Evolutionary conservation across 2,329 filamentous ascomycete genomes (phyloP).

Genomic region (Epichloe baconii): DNA sequence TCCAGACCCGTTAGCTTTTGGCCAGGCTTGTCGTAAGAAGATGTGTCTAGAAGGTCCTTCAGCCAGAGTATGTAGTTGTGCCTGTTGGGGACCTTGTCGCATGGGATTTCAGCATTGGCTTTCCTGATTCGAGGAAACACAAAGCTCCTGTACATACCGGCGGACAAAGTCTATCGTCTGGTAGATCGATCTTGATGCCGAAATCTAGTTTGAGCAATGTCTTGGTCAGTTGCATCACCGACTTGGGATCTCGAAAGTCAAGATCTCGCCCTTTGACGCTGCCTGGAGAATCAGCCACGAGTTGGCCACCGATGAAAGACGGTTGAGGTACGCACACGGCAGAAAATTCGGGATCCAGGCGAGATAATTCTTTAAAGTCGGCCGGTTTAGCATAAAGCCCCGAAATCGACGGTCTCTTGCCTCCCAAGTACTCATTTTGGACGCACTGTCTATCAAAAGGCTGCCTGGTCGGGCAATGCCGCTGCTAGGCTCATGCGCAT

Average conservation of each 20-base stretch:
- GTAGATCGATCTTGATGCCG: slow-evolving; percentile 54
- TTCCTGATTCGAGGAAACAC: slow-evolving; percentile 9
- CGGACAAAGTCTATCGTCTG: slow-evolving; percentile 70
- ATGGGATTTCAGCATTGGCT: background rate
- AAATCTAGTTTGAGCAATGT: slow-evolving; percentile 68
- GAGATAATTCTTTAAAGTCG: slow-evolving; percentile 30
- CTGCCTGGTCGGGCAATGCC: background rate
- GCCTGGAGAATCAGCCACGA: background rate
- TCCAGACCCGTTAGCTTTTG: slow-evolving; percentile 59
- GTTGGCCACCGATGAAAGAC: background rate
- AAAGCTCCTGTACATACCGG: slow-evolving; percentile 39
- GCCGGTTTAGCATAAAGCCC: slow-evolving; percentile 26
- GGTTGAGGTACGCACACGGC: slow-evolving; percentile 20
- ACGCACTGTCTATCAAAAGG: background rate
- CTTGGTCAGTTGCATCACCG: slow-evolving; percentile 71
- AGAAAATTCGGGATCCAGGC: slow-evolving; percentile 28
- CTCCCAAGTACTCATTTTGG: background rate
- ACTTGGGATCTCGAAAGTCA: slow-evolving; percentile 67
- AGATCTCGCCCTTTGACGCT: slow-evolving; percentile 36
- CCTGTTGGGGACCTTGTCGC: slow-evolving; percentile 43
- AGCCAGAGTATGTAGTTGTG: slow-evolving; percentile 90
- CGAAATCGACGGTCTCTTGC: slow-evolving; percentile 20
- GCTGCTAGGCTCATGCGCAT: background rate
- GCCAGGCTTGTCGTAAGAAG: slow-evolving; percentile 34
- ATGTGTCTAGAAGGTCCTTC: slow-evolving; percentile 65